phyloP scores from a whole-genome alignment of 179 eudicot species.

The Sideroxylon spinosum region DNA sequence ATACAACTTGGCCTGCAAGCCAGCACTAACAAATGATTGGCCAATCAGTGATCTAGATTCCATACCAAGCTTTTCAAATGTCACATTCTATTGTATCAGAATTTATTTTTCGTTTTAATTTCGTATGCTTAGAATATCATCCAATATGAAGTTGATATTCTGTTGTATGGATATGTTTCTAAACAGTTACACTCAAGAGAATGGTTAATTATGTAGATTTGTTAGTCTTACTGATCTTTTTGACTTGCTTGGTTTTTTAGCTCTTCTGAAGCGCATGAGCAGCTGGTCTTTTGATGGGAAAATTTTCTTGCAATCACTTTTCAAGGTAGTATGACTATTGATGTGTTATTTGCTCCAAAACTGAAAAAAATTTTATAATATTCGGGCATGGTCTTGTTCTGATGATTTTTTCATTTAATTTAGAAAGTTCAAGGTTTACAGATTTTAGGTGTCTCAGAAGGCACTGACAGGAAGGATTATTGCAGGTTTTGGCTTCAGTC shows the following conservation, averaged over 20 bases:
- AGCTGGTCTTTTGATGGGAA: slow-evolving; percentile 82
- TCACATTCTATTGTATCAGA: background rate
- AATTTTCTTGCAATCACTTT: slow-evolving; percentile 64
- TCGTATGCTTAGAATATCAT: background rate
- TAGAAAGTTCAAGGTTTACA: background rate
- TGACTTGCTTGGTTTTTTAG: slow-evolving; percentile 24
- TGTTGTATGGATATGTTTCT: background rate
- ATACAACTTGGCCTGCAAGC: background rate
- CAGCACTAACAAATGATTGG: background rate
- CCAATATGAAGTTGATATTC: background rate
- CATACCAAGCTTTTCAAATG: background rate
- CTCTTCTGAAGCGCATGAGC: slow-evolving; percentile 42
- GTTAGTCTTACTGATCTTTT: slow-evolving; percentile 4
- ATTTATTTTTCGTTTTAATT: slow-evolving; percentile 3
- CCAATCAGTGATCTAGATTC: background rate
- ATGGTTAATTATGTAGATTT: background rate
- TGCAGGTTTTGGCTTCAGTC: slow-evolving; percentile 62
- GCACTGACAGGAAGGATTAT: slow-evolving; percentile 2
- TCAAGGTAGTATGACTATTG: slow-evolving; percentile 48
- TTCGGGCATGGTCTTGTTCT: background rate
- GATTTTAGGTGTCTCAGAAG: background rate
- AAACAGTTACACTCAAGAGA: background rate
- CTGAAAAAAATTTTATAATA: background rate
- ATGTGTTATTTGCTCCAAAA: background rate
- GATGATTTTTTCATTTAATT: slow-evolving; percentile 1